Evolutionary conservation across 1,139 yeast species (phyloP).

Genomic region (Yamadazyma pseudoaaseri): DNA sequence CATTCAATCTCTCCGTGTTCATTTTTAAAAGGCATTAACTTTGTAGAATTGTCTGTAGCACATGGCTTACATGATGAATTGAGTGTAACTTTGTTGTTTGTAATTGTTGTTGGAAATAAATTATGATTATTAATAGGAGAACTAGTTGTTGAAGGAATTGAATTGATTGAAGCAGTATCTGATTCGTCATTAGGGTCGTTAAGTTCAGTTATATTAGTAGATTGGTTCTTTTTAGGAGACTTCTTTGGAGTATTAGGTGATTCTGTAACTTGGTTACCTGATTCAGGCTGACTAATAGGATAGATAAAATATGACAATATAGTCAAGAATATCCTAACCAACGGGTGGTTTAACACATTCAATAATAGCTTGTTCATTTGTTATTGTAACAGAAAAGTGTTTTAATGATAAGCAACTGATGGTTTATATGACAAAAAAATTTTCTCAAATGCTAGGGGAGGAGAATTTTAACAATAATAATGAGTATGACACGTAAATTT

Average conservation of each 20-base stretch:
- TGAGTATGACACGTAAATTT: neutral
- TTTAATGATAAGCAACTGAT: too few species aligned
- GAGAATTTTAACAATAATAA: neutral
- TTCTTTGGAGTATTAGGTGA: too few species aligned
- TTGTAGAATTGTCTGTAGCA: slow-evolving; percentile 49
- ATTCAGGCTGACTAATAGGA: slow-evolving; percentile 5
- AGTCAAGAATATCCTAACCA: slow-evolving; percentile 9
- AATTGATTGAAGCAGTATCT: neutral
- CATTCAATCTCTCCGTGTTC: slow-evolving; percentile 58
- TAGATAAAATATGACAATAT: slow-evolving; percentile 8
- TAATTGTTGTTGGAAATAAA: slow-evolving; percentile 12
- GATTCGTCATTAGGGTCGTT: neutral
- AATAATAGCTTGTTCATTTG: slow-evolving; percentile 6
- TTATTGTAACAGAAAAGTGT: too few species aligned
- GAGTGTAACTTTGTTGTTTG: slow-evolving; percentile 4
- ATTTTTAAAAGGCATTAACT: slow-evolving; percentile 51
- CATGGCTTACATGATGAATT: slow-evolving; percentile 34
- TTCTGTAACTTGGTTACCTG: too few species aligned
- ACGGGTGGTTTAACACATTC: slow-evolving; percentile 7
- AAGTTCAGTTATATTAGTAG: neutral
- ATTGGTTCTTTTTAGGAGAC: neutral
- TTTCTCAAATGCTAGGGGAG: neutral
- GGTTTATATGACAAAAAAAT: neutral
- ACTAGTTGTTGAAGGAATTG: slow-evolving; percentile 5
- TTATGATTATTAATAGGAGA: slow-evolving; percentile 6